Conservation (phyloP, 2,329 filamentous ascomycete species). For the Colletotrichum sp. region DNA sequence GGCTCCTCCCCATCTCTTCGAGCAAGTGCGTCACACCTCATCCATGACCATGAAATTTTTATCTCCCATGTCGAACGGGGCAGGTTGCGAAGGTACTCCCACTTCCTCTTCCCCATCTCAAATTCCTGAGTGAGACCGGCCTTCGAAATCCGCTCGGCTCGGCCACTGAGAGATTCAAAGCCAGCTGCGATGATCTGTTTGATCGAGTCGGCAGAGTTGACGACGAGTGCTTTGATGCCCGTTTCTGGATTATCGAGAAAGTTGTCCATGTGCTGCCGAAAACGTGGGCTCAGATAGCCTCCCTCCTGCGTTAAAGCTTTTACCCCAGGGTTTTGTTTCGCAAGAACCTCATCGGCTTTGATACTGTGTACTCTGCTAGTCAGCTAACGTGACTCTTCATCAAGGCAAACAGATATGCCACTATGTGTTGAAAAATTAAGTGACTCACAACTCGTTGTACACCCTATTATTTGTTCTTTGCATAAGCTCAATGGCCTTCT, state of each 20-base stretch:
- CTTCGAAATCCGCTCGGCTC: rapidly evolving
- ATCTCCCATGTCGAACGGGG: background rate
- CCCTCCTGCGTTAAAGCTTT: background rate
- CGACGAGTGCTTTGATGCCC: background rate
- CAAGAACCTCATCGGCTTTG: background rate
- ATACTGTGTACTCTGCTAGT: background rate
- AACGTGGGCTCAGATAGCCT: background rate
- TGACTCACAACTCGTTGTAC: background rate
- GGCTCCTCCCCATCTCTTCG: rapidly evolving
- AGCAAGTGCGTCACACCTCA: background rate
- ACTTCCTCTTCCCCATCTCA: rapidly evolving
- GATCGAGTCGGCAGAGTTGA: rapidly evolving
- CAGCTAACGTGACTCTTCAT: background rate
- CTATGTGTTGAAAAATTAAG: no score
- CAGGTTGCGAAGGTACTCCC: background rate
- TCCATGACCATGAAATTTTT: background rate
- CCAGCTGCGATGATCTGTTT: background rate
- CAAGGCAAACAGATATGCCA: no score
- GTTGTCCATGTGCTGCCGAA: background rate
- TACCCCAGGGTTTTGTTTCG: background rate
- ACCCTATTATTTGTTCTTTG: background rate
- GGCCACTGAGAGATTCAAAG: rapidly evolving
- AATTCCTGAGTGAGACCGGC: background rate
- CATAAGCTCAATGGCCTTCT: background rate
- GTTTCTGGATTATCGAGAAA: background rate